Conservation (phyloP, 2,329 filamentous ascomycete species). For the Neonectria punicea region DNA sequence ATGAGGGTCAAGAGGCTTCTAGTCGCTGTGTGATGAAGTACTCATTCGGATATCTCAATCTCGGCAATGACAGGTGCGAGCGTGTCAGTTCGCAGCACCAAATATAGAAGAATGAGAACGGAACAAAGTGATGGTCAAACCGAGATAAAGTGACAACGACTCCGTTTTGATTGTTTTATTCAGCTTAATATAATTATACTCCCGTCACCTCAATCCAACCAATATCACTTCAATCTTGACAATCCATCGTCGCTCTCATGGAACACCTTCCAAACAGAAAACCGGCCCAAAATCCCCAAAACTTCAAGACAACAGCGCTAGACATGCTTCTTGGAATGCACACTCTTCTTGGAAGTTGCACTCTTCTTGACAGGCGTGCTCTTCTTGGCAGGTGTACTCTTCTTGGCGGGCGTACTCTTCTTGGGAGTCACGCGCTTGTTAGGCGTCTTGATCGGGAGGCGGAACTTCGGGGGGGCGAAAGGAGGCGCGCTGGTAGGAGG, state of each 20-base stretch:
- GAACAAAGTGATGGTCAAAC: background rate
- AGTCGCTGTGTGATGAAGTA: no score
- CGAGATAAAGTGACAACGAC: background rate
- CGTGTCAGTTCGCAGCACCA: no score
- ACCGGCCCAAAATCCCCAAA: background rate
- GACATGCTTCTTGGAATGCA: no score
- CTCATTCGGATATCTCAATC: no score
- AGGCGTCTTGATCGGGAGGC: background rate
- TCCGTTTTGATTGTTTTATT: background rate
- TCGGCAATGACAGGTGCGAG: no score
- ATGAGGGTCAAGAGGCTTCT: background rate
- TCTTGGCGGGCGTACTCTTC: background rate
- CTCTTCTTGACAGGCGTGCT: no score
- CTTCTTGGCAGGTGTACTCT: no score
- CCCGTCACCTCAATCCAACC: background rate
- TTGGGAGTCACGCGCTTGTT: background rate
- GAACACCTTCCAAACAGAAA: background rate
- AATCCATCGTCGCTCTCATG: background rate
- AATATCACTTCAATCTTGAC: background rate
- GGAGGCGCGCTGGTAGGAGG: background rate
- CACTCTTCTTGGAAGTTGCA: no score
- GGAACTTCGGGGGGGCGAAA: background rate
- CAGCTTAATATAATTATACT: background rate
- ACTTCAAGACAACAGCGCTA: background rate
- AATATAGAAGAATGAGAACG: no score